These are phyloP conservation scores for Meyerozyma sp. DNA, from an alignment of 1,139 yeast genomes.

Conservation along the genomic window DNA sequence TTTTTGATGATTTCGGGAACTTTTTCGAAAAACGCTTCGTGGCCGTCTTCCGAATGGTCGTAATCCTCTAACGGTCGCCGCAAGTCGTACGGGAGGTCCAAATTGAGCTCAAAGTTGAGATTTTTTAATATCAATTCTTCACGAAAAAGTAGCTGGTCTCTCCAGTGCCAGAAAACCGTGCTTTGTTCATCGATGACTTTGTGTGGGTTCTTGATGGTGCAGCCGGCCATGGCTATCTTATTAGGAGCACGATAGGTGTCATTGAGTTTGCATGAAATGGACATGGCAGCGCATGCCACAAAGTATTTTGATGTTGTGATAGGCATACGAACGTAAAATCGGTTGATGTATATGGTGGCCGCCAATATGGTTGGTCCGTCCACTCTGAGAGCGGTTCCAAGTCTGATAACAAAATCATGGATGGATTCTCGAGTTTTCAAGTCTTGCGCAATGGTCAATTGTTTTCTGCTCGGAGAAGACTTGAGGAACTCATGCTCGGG, in stretches of 20 bases:
- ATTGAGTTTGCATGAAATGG: constrained; percentile 39
- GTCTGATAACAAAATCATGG: constrained; percentile 34
- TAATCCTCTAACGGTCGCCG: constrained; percentile 13
- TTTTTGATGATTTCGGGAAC: constrained; percentile 28
- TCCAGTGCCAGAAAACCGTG: constrained; percentile 42
- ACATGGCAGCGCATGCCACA: constrained; percentile 42
- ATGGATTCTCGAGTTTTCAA: constrained; percentile 33
- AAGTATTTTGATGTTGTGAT: constrained; percentile 42
- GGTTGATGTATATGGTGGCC: constrained; percentile 35
- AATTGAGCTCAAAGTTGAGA: constrained; percentile 36
- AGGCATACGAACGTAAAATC: constrained; percentile 41
- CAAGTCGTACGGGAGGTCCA: constrained; percentile 35
- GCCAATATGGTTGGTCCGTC: constrained; percentile 41
- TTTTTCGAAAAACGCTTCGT: constrained; percentile 17
- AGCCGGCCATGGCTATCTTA: constrained; percentile 36
- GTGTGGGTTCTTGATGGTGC: constrained; percentile 30
- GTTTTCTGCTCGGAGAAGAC: constrained; percentile 26
- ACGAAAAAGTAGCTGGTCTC: constrained; percentile 40
- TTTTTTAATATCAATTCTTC: constrained; percentile 39
- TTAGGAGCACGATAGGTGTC: constrained; percentile 43
- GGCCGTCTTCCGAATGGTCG: constrained; percentile 2
- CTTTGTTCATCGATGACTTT: constrained; percentile 35
- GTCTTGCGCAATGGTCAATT: constrained; percentile 22
- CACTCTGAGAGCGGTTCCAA: constrained; percentile 35
- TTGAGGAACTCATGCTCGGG: constrained; percentile 26